Evolutionary conservation across 768 basidiomycete genomes (phyloP), one percentile per base, ranked within the genome.

Genomic region (Rhodotorula taiwanensis): DNA sequence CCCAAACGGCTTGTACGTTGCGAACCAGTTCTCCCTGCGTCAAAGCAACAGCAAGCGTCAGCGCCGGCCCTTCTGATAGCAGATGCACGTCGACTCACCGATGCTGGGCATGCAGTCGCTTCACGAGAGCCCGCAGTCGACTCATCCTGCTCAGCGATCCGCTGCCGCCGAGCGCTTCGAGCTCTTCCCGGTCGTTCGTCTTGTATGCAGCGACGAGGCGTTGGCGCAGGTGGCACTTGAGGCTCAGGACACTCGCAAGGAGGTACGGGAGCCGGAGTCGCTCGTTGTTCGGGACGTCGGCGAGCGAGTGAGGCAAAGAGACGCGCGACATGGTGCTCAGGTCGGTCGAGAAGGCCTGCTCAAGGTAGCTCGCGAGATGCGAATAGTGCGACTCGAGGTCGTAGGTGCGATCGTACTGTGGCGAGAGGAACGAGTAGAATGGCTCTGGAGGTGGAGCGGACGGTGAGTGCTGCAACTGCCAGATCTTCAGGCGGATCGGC

Each of bases 331-430:
- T 67, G 0, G 64, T 31, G 25, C 56, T 52, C 44, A 61, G 56
- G 55, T 60, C 45, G 44, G 59, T 28, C 7, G 71, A 66, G 41
- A 67, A 56, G 20, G 66, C 67, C 30, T 72, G 67, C 25, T 60
- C 59, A 34, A 72, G 65, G 51, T 72, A 69, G 2, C 50, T 21
- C 0, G 68, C 62, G 49, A 72, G 60, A 43, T 59, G 58, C 0
- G 60, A 31, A 52, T 60, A 72, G 59, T 72, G 71, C 23, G 56
- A 30, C 28, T 72, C 71, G 55, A 72, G 69, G 52, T 70, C 66
- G 64, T 65, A 70, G 25, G 58, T 62, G 25, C 39, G 48, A 63
- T 39, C 36, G 16, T 70, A 72, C n/a, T 70, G 71, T 1, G 68
- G 71, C 8, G 67, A 64, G 28, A 72, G 60, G 57, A 67, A 70